These are phyloP conservation scores for Physcomitrellopsis africana DNA, from an alignment of 225 moss, liverwort and hornwort genomes.

Conservation along the genomic window DNA sequence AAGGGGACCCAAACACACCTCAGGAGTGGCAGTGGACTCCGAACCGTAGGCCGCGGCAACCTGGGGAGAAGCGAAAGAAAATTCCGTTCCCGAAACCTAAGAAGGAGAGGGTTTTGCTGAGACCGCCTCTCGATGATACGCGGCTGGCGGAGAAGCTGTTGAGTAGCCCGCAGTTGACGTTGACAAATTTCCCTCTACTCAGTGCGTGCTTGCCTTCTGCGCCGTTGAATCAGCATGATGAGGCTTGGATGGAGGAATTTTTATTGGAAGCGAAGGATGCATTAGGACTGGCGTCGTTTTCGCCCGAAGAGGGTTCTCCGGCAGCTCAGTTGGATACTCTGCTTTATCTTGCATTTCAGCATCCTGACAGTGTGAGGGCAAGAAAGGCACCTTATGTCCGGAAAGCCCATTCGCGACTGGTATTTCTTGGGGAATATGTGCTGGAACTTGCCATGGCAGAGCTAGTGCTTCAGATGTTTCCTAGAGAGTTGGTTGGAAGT, in stretches of 20 bases:
- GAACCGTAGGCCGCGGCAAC: conserved; percentile 48
- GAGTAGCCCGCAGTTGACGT: conserved; percentile 69
- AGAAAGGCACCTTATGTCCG: conserved; percentile 65
- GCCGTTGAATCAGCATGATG: conserved; percentile 50
- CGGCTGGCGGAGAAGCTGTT: conserved; percentile 85
- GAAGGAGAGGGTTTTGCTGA: conserved; percentile 66
- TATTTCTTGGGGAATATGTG: conserved; percentile 86
- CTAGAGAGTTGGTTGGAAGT: conserved; percentile 66
- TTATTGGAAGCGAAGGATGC: conserved; percentile 79
- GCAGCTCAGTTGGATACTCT: conserved; percentile 74
- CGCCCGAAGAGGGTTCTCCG: conserved; percentile 61
- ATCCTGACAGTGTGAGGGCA: conserved; percentile 59
- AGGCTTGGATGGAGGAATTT: conserved; percentile 80
- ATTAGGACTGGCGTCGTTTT: conserved; percentile 61
- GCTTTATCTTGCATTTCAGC: conserved; percentile 85
- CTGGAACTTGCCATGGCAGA: conserved; percentile 82
- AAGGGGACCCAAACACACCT: conserved; percentile 36
- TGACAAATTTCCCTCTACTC: conserved; percentile 74
- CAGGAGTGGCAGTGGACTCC: conserved; percentile 57
- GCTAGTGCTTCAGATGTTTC: conserved; percentile 87
- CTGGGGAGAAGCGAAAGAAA: conserved; percentile 51
- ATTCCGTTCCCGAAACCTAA: conserved; percentile 53
- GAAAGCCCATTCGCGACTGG: conserved; percentile 79
- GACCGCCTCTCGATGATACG: conserved; percentile 79
- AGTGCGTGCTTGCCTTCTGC: conserved; percentile 78